Percentiles rank a stretch among this genome's conserved stretches.
phyloP scores from a whole-genome alignment of 306 rosid genomes.

The Rubus parviflorus region DNA sequence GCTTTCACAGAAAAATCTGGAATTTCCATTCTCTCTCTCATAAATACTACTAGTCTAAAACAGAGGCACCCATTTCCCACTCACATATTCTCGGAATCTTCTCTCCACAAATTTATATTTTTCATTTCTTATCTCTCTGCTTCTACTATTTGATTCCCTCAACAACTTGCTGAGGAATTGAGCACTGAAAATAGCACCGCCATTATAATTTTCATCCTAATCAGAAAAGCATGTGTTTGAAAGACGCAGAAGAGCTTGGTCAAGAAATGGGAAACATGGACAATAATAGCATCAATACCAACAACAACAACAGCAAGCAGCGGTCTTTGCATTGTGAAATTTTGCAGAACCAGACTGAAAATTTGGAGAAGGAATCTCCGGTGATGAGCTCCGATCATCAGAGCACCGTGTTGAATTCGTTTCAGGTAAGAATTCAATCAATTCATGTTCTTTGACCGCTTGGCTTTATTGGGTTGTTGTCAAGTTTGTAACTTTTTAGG shows the following conservation, averaged over 20 bases:
- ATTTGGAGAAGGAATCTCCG: slow-evolving; percentile 37
- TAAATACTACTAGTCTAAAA: slow-evolving; percentile 18
- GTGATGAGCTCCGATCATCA: slow-evolving; percentile 35
- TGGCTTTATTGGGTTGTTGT: slow-evolving; percentile 11
- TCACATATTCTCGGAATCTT: slow-evolving; percentile 66
- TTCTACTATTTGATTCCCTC: slow-evolving; percentile 37
- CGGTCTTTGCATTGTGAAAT: slow-evolving; percentile 68
- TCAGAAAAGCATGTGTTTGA: slow-evolving; percentile 59
- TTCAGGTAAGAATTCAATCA: slow-evolving; percentile 49
- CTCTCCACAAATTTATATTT: slow-evolving; percentile 11
- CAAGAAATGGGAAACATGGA: slow-evolving; percentile 43
- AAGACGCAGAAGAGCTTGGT: slow-evolving; percentile 53
- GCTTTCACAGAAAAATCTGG: slow-evolving; percentile 58
- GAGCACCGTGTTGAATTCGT: slow-evolving; percentile 41
- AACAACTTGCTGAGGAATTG: slow-evolving; percentile 34
- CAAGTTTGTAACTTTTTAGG: slow-evolving; percentile 11
- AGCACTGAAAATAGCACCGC: slow-evolving; percentile 28
- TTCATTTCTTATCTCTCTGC: neutral
- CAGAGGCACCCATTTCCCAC: slow-evolving; percentile 29
- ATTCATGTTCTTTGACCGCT: slow-evolving; percentile 1
- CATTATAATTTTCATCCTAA: neutral
- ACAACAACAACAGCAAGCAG: slow-evolving; percentile 35
- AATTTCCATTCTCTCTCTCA: slow-evolving; percentile 25
- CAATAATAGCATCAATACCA: slow-evolving; percentile 22
- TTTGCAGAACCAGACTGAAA: slow-evolving; percentile 53